Evolutionary conservation across 208 protist genomes (phyloP).

Genomic region (Trypanosoma mega): DNA sequence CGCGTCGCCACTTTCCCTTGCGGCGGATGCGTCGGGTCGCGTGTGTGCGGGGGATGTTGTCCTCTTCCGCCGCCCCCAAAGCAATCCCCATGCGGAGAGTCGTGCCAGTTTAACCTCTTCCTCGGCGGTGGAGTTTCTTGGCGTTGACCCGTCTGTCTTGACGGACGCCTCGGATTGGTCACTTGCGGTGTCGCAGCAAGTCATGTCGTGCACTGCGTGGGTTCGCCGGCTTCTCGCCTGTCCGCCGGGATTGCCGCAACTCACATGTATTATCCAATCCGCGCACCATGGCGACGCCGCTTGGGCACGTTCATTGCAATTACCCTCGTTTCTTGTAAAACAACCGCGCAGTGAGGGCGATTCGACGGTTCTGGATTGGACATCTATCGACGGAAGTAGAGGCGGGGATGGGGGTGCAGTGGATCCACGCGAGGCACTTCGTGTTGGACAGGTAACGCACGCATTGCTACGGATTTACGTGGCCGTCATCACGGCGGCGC

Average conservation of each 20-base stretch:
- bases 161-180: constrained; percentile 62
- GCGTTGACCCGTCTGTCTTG: constrained; percentile 52
- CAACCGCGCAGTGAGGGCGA: constrained; percentile 24
- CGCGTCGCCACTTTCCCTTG: constrained; percentile 10
- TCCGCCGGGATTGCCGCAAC: constrained; percentile 68
- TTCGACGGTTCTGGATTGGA: too few relatives aligned
- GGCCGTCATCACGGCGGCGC: constrained; percentile 41
- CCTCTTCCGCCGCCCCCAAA: constrained; percentile 33
- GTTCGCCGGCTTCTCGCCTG: constrained; percentile 40
- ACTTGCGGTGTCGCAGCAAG: constrained; percentile 57
- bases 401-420: background rate
- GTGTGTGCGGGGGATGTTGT: constrained; percentile 57
- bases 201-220: constrained; percentile 41
- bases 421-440: constrained; percentile 33
- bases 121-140: constrained; percentile 47
- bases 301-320: constrained; percentile 66
- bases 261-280: constrained; percentile 55
- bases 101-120: background rate
- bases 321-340: constrained; percentile 58
- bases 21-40: constrained; percentile 20
- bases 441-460: constrained; percentile 48
- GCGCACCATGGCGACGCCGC: background rate
- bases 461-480: constrained; percentile 59
- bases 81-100: background rate
- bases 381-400: background rate